phyloP scores from a whole-genome alignment of 495 filamentous ascomycete genomes.

The Podospora pseudocomata region DNA sequence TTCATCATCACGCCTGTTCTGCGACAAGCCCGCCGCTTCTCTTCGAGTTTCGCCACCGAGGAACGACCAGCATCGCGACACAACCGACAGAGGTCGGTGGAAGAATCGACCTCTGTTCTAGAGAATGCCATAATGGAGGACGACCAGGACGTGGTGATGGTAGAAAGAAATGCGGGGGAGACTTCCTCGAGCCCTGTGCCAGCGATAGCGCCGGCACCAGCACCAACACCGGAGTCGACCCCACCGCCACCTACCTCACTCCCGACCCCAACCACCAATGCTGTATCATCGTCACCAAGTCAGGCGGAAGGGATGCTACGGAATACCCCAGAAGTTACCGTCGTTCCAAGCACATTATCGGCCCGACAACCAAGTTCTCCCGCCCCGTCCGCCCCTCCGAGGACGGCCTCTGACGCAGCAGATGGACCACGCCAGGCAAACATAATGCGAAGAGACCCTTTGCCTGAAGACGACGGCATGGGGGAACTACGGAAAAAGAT shows the following conservation, averaged over 20 bases:
- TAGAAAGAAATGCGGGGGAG: background rate
- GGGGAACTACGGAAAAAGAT: slow-evolving; percentile 69
- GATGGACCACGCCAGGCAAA: background rate
- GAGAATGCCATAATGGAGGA: slow-evolving; percentile 26
- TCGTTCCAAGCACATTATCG: background rate
- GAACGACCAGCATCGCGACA: slow-evolving; percentile 25
- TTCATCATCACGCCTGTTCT: slow-evolving; percentile 74
- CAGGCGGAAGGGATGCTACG: background rate
- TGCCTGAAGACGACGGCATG: slow-evolving; percentile 96
- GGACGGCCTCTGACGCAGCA: background rate
- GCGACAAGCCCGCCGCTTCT: slow-evolving; percentile 70
- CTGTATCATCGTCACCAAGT: background rate
- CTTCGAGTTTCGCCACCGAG: slow-evolving; percentile 37
- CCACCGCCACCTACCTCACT: background rate
- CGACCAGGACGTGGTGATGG: slow-evolving; percentile 6
- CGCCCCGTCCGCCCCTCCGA: background rate
- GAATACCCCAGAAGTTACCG: background rate
- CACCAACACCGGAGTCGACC: background rate
- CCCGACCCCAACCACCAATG: background rate
- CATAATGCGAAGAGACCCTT: slow-evolving; percentile 17
- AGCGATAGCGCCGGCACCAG: background rate
- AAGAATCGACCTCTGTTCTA: background rate
- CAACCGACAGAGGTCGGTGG: slow-evolving; percentile 19
- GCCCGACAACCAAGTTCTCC: background rate
- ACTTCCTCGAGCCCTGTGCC: background rate